phyloP scores from a whole-genome alignment of 768 basidiomycete genomes.

The Boletus insuetus region DNA sequence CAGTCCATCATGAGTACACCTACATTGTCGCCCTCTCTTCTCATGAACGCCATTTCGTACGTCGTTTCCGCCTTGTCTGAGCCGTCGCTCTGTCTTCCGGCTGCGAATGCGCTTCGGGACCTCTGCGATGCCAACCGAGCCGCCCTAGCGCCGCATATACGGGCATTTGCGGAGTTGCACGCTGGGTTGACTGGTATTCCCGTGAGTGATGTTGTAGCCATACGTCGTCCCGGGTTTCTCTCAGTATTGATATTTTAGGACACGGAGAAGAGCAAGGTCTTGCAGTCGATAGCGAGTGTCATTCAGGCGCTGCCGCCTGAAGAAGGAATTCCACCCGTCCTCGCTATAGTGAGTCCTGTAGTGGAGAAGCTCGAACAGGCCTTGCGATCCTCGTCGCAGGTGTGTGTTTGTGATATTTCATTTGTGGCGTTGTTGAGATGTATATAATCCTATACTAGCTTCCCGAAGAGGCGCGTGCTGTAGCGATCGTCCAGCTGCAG shows the following conservation, averaged over 20 bases:
- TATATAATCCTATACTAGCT: constrained; percentile 38
- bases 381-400: constrained; percentile 52
- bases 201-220: constrained; percentile 39
- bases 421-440: neutral
- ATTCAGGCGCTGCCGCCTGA: constrained; percentile 83
- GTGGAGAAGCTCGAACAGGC: constrained; percentile 65
- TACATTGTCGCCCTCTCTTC: constrained; percentile 39
- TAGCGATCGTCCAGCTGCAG: constrained; percentile 72
- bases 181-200: constrained; percentile 71
- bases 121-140: constrained; percentile 87
- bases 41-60: constrained; percentile 66
- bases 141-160: constrained; percentile 81
- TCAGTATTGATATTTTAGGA: constrained; percentile 44
- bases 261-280: constrained; percentile 83
- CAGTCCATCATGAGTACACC: constrained; percentile 34
- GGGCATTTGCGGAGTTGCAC: constrained; percentile 81
- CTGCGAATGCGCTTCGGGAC: constrained; percentile 80
- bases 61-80: constrained; percentile 72
- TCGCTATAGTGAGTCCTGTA: constrained; percentile 78
- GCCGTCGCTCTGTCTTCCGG: constrained; percentile 58
- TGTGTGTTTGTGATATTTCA: constrained; percentile 29
- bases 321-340: constrained; percentile 73
- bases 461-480: constrained; percentile 66
- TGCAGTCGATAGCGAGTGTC: constrained; percentile 91
- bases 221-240: neutral